Percentiles rank a stretch among this genome's conserved stretches.
Conservation (phyloP, 2,329 filamentous ascomycete genomes). For the Chrysoporthe austroafricana region DNA sequence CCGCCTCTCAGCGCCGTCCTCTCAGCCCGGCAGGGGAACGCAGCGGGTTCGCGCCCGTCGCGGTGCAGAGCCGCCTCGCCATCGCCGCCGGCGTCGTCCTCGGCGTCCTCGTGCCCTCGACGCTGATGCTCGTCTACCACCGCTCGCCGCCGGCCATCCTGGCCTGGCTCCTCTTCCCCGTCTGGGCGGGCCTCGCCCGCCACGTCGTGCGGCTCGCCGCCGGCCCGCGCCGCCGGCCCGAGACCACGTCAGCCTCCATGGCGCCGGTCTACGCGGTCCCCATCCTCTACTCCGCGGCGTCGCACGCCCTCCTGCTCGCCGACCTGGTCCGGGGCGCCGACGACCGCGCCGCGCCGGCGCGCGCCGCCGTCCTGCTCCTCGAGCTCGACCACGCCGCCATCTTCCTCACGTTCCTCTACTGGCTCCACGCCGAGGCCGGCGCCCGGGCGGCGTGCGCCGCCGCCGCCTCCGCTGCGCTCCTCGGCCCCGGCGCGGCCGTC, state of each 20-base stretch:
- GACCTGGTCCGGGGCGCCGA: neutral
- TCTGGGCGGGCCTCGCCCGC: slow-evolving; percentile 2
- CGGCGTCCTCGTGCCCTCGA: slow-evolving; percentile 13
- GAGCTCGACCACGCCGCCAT: slow-evolving; percentile 52
- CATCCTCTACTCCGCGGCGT: neutral
- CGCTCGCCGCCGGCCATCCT: neutral
- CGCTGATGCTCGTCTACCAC: neutral
- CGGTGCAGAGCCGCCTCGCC: neutral
- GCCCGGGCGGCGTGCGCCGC: slow-evolving; percentile 40
- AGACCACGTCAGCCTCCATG: neutral
- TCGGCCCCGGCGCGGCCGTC: slow-evolving; percentile 44
- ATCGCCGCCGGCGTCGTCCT: slow-evolving; percentile 1
- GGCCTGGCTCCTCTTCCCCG: slow-evolving; percentile 10
- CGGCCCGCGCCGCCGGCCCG: neutral
- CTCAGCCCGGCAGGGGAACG: neutral
- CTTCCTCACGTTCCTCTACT: slow-evolving; percentile 54
- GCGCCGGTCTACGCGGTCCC: slow-evolving; percentile 6
- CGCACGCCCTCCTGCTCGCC: neutral
- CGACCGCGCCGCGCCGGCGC: slow-evolving; percentile 54
- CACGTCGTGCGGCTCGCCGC: neutral
- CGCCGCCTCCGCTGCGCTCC: slow-evolving; percentile 34
- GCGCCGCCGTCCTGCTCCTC: slow-evolving; percentile 49
- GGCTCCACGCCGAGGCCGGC: slow-evolving; percentile 56
- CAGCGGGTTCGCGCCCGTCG: neutral
- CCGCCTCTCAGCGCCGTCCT: neutral